A percentile compares a stretch with the other conserved stretches of the same genome.
phyloP scores from a whole-genome alignment of 192 early-diverging fungal species.

The Tieghemiomyces parasiticus region DNA sequence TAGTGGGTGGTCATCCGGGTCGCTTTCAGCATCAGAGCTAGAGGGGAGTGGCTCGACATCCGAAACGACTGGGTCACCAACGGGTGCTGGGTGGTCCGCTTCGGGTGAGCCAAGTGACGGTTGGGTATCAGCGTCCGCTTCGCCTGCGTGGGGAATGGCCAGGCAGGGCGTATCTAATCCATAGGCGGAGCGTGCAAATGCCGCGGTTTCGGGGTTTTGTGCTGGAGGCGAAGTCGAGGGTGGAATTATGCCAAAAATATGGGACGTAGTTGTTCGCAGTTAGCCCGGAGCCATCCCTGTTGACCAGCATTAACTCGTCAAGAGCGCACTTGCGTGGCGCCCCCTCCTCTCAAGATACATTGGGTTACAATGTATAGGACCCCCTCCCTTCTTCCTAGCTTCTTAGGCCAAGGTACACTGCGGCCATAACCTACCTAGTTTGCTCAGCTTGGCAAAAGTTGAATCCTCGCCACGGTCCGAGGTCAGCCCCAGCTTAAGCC shows the following conservation, averaged over 20 bases:
- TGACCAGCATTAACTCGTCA: no score
- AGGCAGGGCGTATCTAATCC: background rate
- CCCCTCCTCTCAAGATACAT: background rate
- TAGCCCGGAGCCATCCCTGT: no score
- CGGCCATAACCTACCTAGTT: background rate
- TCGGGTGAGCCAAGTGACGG: no score
- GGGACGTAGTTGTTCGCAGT: background rate
- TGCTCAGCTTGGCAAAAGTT: background rate
- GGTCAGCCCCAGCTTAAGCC: background rate
- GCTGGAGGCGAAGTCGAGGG: slow-evolving; percentile 9
- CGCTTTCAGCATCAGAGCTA: background rate
- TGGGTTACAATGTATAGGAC: background rate
- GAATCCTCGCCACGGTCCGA: slow-evolving; percentile 2
- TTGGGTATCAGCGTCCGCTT: background rate
- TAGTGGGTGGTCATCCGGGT: background rate
- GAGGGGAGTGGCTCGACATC: background rate
- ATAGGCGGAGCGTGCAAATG: slow-evolving; percentile 26
- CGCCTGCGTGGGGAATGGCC: background rate
- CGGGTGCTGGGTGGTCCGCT: no score
- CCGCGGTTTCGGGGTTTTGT: slow-evolving; percentile 28
- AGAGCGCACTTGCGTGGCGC: background rate
- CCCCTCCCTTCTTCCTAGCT: background rate
- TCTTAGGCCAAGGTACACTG: background rate
- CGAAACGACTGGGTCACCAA: background rate
- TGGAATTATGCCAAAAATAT: background rate